A percentile compares a stretch with the other conserved stretches of the same genome.
Evolutionary conservation across 2,329 filamentous ascomycete species (phyloP).

Genomic region (Claviceps sp.): DNA sequence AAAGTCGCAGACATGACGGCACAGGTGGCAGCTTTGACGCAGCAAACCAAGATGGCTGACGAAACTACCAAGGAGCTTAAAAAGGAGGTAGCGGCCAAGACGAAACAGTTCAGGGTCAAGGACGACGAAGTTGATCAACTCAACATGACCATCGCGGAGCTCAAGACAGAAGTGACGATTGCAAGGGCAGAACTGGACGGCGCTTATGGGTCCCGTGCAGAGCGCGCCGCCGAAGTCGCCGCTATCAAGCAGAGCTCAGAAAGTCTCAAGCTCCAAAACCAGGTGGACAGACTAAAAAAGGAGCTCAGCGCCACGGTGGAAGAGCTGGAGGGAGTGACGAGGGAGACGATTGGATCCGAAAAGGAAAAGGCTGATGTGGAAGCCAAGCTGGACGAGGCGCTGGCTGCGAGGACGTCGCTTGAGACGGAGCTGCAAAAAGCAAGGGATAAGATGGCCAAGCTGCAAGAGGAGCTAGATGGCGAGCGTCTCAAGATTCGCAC

Average conservation of each 20-base stretch:
- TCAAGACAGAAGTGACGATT: constrained; percentile 49
- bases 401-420: constrained; percentile 22
- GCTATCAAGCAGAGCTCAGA: constrained; percentile 36
- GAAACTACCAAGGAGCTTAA: constrained; percentile 15
- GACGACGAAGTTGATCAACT: constrained; percentile 37
- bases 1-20: constrained; percentile 12
- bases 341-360: constrained; percentile 36
- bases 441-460: constrained; percentile 23
- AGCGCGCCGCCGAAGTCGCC: constrained; percentile 45
- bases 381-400: constrained; percentile 20
- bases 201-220: constrained; percentile 44
- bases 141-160: constrained; percentile 39
- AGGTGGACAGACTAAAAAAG: constrained; percentile 35
- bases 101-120: constrained; percentile 32
- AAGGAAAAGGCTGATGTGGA: constrained; percentile 34
- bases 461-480: constrained; percentile 38
- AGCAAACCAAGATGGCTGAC: constrained; percentile 15
- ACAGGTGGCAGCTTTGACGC: constrained; percentile 16
- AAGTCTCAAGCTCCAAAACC: constrained; percentile 29
- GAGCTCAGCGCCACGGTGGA: constrained; percentile 37
- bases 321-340: constrained; percentile 40
- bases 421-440: constrained; percentile 27
- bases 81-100: constrained; percentile 18
- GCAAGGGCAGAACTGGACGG: constrained; percentile 49
- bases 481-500: constrained; percentile 32